Percentiles rank a stretch among this genome's conserved stretches.
Evolutionary conservation across 305 asterid genomes (phyloP).

Genomic region (Ajuga reptans): DNA sequence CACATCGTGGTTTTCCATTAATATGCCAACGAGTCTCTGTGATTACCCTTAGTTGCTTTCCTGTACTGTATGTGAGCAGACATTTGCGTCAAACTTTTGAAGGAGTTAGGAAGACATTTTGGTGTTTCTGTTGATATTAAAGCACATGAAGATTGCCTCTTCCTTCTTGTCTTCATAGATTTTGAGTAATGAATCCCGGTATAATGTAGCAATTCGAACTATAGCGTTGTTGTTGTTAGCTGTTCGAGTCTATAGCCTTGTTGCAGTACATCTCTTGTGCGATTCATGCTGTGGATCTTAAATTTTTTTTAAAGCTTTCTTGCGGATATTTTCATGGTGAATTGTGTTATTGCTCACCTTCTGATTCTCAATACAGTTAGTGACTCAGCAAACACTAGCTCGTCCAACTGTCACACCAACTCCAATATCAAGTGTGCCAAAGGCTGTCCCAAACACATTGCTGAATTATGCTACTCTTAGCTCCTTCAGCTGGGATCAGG

Average conservation of each 20-base stretch:
- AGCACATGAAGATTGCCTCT: background rate
- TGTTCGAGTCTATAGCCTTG: too few relatives aligned
- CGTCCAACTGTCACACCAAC: conserved; percentile 26
- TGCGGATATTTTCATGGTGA: background rate
- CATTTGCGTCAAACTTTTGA: background rate
- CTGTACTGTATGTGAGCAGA: background rate
- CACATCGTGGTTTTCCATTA: background rate
- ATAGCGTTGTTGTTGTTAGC: background rate
- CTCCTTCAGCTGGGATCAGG: conserved; percentile 95
- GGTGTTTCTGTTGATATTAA: background rate
- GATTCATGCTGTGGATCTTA: too few relatives aligned
- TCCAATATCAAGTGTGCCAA: conserved; percentile 27
- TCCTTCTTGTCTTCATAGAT: background rate
- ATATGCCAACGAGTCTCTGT: background rate
- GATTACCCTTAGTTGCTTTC: background rate
- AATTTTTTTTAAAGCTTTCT: too few relatives aligned
- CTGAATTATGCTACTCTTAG: conserved; percentile 47
- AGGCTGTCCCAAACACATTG: conserved; percentile 23
- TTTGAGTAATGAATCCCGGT: background rate
- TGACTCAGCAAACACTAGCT: conserved; percentile 25
- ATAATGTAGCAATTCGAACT: background rate
- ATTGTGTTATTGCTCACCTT: background rate
- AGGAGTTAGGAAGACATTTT: background rate
- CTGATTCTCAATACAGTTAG: conserved; percentile 27
- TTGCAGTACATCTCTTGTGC: too few relatives aligned